phyloP scores from a whole-genome alignment of 129 eudicot genomes.

The Chrysanthemum makinoi region DNA sequence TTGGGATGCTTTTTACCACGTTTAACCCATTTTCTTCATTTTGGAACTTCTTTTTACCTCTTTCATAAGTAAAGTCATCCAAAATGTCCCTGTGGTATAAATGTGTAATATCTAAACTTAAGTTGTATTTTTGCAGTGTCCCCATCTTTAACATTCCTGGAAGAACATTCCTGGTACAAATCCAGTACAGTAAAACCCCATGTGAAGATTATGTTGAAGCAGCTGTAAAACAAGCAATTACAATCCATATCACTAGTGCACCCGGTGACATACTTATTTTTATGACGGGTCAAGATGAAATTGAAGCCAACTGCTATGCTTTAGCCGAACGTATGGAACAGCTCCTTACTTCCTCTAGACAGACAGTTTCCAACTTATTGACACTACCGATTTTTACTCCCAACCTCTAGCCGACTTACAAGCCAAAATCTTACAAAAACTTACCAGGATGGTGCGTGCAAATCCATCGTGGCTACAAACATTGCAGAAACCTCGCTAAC shows the following conservation, averaged over 20 bases:
- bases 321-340: neutral
- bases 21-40: too few relatives aligned
- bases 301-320: slow-evolving; percentile 35
- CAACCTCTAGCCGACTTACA: slow-evolving; percentile 69
- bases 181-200: slow-evolving; percentile 55
- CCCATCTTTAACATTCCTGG: slow-evolving; percentile 73
- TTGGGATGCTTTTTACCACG: too few relatives aligned
- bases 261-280: slow-evolving; percentile 74
- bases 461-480: slow-evolving; percentile 73
- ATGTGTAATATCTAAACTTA: neutral
- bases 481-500: slow-evolving; percentile 74
- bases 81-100: neutral
- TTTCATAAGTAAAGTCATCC: too few relatives aligned
- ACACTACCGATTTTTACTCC: slow-evolving; percentile 65
- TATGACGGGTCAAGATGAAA: slow-evolving; percentile 73
- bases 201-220: slow-evolving; percentile 79
- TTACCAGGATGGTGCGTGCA: slow-evolving; percentile 66
- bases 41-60: too few relatives aligned
- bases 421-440: slow-evolving; percentile 57
- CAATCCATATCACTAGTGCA: slow-evolving; percentile 64
- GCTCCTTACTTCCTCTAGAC: slow-evolving; percentile 23
- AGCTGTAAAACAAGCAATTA: slow-evolving; percentile 69
- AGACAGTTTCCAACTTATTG: slow-evolving; percentile 51
- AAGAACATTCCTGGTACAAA: slow-evolving; percentile 62
- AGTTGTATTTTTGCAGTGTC: slow-evolving; percentile 41